Percentiles rank a stretch among this genome's conserved stretches.
Evolutionary conservation across 108 stramenopile species (phyloP).

Genomic region (Tribonema minus): DNA sequence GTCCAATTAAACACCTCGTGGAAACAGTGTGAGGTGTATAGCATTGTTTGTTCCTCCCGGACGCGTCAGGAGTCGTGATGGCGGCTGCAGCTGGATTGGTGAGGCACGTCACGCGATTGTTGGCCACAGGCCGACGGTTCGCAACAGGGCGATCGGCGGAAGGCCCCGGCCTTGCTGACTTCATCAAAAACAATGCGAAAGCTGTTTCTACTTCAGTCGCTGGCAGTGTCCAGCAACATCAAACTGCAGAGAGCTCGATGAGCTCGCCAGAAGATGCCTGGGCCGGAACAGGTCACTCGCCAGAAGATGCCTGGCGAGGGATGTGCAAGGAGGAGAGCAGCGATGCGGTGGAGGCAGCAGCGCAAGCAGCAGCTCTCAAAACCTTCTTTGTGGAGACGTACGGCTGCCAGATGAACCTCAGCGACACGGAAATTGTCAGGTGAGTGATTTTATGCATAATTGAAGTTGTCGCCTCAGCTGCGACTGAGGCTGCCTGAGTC

Average conservation of each 20-base stretch:
- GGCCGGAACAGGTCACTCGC: too few relatives aligned
- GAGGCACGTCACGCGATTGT: too few relatives aligned
- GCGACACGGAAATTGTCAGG: conserved; percentile 88
- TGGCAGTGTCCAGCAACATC: background rate
- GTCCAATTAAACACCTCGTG: too few relatives aligned
- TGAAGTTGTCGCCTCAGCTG: background rate
- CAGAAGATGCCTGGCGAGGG: background rate
- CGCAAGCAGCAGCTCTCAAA: background rate
- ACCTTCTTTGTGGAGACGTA: conserved; percentile 92
- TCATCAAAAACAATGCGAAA: background rate
- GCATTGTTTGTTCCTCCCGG: too few relatives aligned
- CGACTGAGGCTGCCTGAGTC: background rate
- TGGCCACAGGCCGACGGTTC: too few relatives aligned
- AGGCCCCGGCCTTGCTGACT: background rate
- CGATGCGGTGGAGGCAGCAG: background rate
- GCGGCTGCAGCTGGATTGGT: too few relatives aligned
- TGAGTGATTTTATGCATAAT: too few relatives aligned
- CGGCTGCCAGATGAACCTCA: conserved; percentile 99
- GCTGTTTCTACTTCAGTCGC: background rate
- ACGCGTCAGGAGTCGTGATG: too few relatives aligned
- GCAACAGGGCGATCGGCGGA: too few relatives aligned
- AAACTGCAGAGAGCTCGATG: background rate
- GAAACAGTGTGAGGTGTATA: too few relatives aligned
- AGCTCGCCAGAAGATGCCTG: background rate
- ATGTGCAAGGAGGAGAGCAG: too few relatives aligned